Evolutionary conservation across 1,284 basidiomycete genomes (phyloP), one percentile per base, ranked within the genome.

Genomic region (Ustilago trichophora): DNA sequence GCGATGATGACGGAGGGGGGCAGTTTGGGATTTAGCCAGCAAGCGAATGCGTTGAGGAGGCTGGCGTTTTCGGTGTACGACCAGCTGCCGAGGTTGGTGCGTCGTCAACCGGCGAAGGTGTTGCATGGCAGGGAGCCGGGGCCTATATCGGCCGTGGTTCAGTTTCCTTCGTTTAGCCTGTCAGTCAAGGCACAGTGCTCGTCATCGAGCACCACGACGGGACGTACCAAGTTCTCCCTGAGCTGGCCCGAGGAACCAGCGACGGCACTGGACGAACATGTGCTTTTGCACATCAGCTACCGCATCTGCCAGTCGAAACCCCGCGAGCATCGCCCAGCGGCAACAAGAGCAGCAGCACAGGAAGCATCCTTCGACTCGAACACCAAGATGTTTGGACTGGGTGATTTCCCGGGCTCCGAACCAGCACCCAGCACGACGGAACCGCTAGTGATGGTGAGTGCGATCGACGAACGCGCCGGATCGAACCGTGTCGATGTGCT

Each of bases 11-110:
- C 55, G 19, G 68, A 74, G 31, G 48, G 55, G 34, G 68, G 57
- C 19, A 55, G 51, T 25, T 40, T 62, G 4, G 63, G 65, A 0
- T 49, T 74, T 11, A 54, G 64, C 6, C 50, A 56, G 37, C 37
- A 50, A 10, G 25, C 27, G 27, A 42, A 57, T 19, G 37, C 50
- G 15, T 22, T 74, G 42, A 42, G 64, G 19, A 27, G 47, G 11
- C 35, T 72, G 26, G 63, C 51, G 5, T 63, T 74, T 27, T 57
- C 60, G 18, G 57, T 74, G 26, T 74, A 72, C 45, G 72, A 74
- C 33, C 59, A 67, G 40, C 45, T 74, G 34, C 45, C 48, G 16
- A 44, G 72, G 19, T 51, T 59, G 9, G 62, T 72, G 8, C 38
- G 54, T 12, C 37, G 64, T 11, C 58, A 59, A 18, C 62, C 64